These are phyloP conservation scores for Calonectria pauciramosa DNA, from an alignment of 2,329 filamentous ascomycete genomes.

Conservation along the genomic window DNA sequence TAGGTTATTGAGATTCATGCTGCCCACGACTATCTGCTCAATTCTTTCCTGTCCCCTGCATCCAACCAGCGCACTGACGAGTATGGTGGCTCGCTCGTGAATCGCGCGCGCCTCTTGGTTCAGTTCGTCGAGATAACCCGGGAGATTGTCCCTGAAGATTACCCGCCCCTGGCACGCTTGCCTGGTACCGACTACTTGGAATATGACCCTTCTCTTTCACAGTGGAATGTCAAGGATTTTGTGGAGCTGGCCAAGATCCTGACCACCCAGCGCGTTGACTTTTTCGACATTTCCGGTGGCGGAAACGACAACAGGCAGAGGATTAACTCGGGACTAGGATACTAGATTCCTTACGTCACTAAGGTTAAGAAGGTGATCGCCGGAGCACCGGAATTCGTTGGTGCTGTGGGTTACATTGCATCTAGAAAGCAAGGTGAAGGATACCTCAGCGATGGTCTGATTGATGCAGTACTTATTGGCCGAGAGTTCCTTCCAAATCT, in stretches of 20 bases:
- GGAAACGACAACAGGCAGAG: conserved; percentile 73
- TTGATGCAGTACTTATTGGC: conserved; percentile 64
- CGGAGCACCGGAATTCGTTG: conserved; percentile 59
- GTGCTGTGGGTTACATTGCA: conserved; percentile 61
- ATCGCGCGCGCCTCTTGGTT: conserved; percentile 57
- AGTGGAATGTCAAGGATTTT: conserved; percentile 74
- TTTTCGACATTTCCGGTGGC: conserved; percentile 78
- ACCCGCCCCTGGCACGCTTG: conserved; percentile 77
- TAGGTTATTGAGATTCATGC: conserved; percentile 52
- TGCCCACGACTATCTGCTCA: conserved; percentile 63
- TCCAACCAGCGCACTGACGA: conserved; percentile 62
- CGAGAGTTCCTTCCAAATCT: conserved; percentile 69
- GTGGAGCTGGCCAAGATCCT: conserved; percentile 75
- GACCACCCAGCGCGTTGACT: conserved; percentile 75
- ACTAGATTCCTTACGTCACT: conserved; percentile 78
- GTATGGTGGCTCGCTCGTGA: conserved; percentile 61
- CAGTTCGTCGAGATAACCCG: conserved; percentile 35
- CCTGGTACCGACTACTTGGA: conserved; percentile 81
- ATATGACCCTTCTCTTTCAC: conserved; percentile 65
- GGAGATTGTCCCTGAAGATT: conserved; percentile 31
- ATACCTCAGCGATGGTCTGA: conserved; percentile 56
- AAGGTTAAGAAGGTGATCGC: conserved; percentile 76
- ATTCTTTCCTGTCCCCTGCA: conserved; percentile 59
- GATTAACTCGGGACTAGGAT: conserved; percentile 70
- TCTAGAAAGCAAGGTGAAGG: conserved; percentile 60